Conservation (phyloP, 1,284 basidiomycete genomes). For the Trametes sp. region DNA sequence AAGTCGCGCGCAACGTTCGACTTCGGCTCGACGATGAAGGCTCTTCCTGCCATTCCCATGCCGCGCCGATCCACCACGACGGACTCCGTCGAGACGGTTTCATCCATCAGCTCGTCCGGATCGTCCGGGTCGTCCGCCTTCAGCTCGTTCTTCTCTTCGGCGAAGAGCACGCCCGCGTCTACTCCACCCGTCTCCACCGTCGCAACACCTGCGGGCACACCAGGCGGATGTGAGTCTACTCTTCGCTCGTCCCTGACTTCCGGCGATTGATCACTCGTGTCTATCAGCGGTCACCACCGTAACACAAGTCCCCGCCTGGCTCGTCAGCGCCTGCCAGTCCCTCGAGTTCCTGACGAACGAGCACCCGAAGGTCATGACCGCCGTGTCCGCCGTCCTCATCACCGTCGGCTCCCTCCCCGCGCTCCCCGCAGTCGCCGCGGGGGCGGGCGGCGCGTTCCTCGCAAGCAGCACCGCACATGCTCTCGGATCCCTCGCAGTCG, state of each 20-base stretch:
- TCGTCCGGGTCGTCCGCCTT: conserved; percentile 25
- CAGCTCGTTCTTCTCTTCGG: conserved; percentile 28
- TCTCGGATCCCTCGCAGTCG: conserved; percentile 76
- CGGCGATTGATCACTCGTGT: background rate
- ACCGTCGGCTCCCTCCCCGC: conserved; percentile 76
- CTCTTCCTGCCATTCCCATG: conserved; percentile 31
- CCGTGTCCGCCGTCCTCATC: conserved; percentile 76
- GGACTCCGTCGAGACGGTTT: conserved; percentile 40
- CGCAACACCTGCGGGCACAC: conserved; percentile 35
- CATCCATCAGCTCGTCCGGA: conserved; percentile 29
- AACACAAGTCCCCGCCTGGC: conserved; percentile 73
- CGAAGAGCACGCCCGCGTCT: conserved; percentile 25
- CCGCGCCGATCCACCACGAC: conserved; percentile 39
- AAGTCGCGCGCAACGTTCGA: conserved; percentile 38
- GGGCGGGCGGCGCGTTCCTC: conserved; percentile 72
- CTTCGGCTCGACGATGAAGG: conserved; percentile 36
- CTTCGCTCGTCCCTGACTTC: background rate
- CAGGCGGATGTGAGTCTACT: conserved; percentile 40
- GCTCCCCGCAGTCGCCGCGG: conserved; percentile 69
- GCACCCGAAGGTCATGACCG: conserved; percentile 77
- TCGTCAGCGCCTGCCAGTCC: conserved; percentile 75
- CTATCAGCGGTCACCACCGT: conserved; percentile 55
- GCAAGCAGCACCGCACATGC: conserved; percentile 77
- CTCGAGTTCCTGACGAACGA: conserved; percentile 76
- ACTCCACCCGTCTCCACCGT: conserved; percentile 30